Evolutionary conservation across 2,329 filamentous ascomycete genomes (phyloP).

Genomic region (Trichothecium roseum): DNA sequence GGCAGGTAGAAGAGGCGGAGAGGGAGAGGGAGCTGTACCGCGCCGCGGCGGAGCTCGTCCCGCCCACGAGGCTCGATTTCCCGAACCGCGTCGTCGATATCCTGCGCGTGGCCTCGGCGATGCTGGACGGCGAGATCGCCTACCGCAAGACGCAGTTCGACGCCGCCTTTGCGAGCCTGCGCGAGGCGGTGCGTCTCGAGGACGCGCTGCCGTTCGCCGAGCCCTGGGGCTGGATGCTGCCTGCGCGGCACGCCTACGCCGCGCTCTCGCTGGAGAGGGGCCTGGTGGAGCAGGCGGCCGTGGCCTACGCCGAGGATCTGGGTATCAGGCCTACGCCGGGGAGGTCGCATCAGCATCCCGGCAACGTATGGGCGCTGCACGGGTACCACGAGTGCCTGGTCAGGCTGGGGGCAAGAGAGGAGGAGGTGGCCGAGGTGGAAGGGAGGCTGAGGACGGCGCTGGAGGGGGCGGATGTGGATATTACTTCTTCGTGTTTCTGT

Average conservation of each 20-base stretch:
- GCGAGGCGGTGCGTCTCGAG: conserved; percentile 42
- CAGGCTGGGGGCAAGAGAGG: conserved; percentile 30
- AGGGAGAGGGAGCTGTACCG: conserved; percentile 35
- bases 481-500: conserved; percentile 31
- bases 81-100: conserved; percentile 30
- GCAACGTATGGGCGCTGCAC: conserved; percentile 63
- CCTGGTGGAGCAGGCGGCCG: conserved; percentile 36
- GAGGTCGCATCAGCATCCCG: conserved; percentile 50
- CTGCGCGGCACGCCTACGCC: conserved; percentile 54
- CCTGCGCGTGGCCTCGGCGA: conserved; percentile 44
- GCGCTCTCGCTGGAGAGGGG: conserved; percentile 55
- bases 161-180: conserved; percentile 43
- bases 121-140: conserved; percentile 62
- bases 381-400: conserved; percentile 58
- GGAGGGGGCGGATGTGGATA: conserved; percentile 45
- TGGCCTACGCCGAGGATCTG: conserved; percentile 46
- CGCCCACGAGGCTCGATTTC: conserved; percentile 35
- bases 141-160: conserved; percentile 51
- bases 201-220: conserved; percentile 55
- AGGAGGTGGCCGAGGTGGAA: conserved; percentile 20
- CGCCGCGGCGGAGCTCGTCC: conserved; percentile 36
- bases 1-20: conserved; percentile 38
- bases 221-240: conserved; percentile 67
- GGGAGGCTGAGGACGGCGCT: conserved; percentile 37
- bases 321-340: conserved; percentile 45